Evolutionary conservation across 345 rosid genomes (phyloP), one percentile per base, ranked within the genome.

Genomic region (Murraya paniculata): DNA sequence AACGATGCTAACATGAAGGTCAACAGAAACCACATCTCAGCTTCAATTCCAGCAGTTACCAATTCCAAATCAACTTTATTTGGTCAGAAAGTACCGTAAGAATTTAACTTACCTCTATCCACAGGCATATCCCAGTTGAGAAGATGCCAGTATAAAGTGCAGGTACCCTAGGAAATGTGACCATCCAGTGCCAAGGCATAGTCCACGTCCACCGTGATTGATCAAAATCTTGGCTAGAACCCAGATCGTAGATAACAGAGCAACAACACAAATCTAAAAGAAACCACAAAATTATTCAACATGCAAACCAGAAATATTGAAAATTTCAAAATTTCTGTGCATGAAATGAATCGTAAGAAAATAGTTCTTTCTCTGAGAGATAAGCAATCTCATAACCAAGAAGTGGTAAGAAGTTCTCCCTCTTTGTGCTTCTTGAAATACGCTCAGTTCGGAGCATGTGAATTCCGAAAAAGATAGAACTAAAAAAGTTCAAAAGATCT

Each of bases 401-500:
- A 21, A 77, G 77, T 10, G 83, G 72, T 64, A 81, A 57, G 35
- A 81, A 76, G 21, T 81, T 77, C 77, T 76, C 74, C 65, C 65
- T 71, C 68, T 72, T 71, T 65, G 69, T 72, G 24, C 50, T 81
- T 72, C 83, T 77, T 35, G 83, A 81, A 58, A 81, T 55, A 7
- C 33, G 77, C 30, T 81, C 83, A 38, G 80, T 81, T 13, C 83
- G 80, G 28, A 81, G 83, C 80, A 81, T 65, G 71, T 76, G 83
- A 57, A 81, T 72, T 38, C 80, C 83, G 24, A 71, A 81, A 76
- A 76, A 81, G 13, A 81, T 71, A 64, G 83, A 80, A 76, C 83
- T 81, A 41, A 81, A 50, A 81, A 81, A 81, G 77, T 77, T 81
- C 83, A 81, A 57, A 62, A 76, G 77, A 71, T 81, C 83, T 36